Evolutionary conservation across 208 protist species (phyloP), one percentile per base, ranked within the genome.

Genomic region (Crithidia mellificae): DNA sequence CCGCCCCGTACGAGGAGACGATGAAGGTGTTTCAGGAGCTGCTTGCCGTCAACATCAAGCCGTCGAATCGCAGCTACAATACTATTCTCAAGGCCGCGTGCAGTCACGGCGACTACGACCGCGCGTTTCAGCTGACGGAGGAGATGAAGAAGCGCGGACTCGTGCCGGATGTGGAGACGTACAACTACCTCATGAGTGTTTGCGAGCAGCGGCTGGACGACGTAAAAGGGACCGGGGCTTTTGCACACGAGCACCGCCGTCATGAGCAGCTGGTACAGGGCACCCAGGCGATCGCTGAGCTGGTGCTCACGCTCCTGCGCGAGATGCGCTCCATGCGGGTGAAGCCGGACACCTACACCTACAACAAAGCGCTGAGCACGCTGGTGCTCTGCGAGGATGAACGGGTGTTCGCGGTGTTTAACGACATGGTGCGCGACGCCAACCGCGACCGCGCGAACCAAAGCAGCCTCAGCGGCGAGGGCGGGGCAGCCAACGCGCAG

Each of bases 131-230:
- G 70, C 47, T 94, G 11, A 94, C 92, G 64, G 90, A 97, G 58
- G 91, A 96, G 51, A 92, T 97, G 84, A 97, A 97, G 53, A 85
- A 87, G 66, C 74, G 74, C 15, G 93, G 90, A 8, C 68, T 92
- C 11, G 47, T 94, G 27, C 91, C 93, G 2, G 84, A 97, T 68
- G 82, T 97, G n/a, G 74, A 90, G 55, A 95, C 91, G 59, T 97
- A 97, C 78, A 97, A 97, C 74, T 86, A 79, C n/a, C 80, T 97
- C 12, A 63, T 97, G 24, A 82, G 69, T 30, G 49, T 95, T 20
- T 92, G 84, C 49, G 69, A 91, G 63, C 75, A 91, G 51, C 84
- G 90, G 4, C 72, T 97, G 17, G 88, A 94, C 51, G 95, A 94
- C 66, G 83, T 97, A 9, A 59, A 83, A 1, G 89, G 84, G 6